Evolutionary conservation across 108 stramenopile genomes (phyloP).

Genomic region (Fistulifera pelliculosa): DNA sequence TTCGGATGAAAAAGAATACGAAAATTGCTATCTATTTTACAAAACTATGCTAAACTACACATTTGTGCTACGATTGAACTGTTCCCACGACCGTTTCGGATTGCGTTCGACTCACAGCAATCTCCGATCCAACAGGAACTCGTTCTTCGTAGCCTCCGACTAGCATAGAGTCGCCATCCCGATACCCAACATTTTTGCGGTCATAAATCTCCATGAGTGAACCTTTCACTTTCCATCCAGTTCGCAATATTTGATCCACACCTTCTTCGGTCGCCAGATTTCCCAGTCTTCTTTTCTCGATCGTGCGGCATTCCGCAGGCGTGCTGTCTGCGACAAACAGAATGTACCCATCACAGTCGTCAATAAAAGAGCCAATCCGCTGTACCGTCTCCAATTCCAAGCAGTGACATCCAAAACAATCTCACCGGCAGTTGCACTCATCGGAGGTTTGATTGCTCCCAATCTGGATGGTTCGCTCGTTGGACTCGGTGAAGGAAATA

Average conservation of each 20-base stretch:
- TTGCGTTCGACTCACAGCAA: slow-evolving; percentile 4
- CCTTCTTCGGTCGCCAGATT: slow-evolving; percentile 5
- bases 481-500: too few relatives aligned
- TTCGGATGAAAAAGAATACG: too few relatives aligned
- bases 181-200: slow-evolving; percentile 1
- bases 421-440: neutral
- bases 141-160: slow-evolving; percentile 9
- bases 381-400: slow-evolving; percentile 4
- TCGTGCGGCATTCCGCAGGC: neutral
- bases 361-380: neutral
- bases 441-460: too few relatives aligned
- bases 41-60: neutral
- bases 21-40: too few relatives aligned
- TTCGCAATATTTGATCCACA: neutral
- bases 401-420: neutral
- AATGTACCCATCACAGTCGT: neutral
- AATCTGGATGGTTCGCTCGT: too few relatives aligned
- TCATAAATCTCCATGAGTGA: slow-evolving; percentile 4
- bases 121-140: slow-evolving; percentile 5
- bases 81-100: too few relatives aligned
- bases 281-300: neutral
- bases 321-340: neutral
- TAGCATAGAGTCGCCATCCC: slow-evolving; percentile 7
- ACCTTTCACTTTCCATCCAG: slow-evolving; percentile 1
- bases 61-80: too few relatives aligned